Conservation (phyloP, 2,329 filamentous ascomycete species). For the Ophiognomonia clavigignenti-juglandacearum region DNA sequence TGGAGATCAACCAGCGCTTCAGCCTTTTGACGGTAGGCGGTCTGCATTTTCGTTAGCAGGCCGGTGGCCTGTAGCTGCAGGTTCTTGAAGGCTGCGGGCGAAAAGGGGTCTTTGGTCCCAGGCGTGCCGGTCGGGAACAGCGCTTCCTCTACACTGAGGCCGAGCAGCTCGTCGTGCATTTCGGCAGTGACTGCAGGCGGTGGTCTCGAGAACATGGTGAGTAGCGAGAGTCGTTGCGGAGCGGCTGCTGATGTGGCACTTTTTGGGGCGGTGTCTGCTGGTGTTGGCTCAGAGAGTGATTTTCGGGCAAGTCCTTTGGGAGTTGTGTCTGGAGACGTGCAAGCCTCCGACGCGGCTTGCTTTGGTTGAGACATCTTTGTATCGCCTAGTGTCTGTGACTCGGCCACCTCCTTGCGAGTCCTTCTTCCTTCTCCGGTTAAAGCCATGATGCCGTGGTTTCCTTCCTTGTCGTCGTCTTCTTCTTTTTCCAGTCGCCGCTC, state of each 20-base stretch:
- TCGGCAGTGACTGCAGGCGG: conserved; percentile 18
- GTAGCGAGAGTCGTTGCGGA: conserved; percentile 26
- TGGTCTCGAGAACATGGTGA: conserved; percentile 21
- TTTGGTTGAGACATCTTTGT: conserved; percentile 3
- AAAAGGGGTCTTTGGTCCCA: conserved; percentile 45
- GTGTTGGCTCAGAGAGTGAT: conserved; percentile 20
- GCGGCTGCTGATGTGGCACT: conserved; percentile 7
- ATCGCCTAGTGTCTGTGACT: conserved; percentile 6
- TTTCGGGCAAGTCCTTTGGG: conserved; percentile 24
- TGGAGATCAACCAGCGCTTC: conserved; percentile 44
- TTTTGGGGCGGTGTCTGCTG: conserved; percentile 9
- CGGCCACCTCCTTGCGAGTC: conserved; percentile 20
- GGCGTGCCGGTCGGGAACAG: conserved; percentile 45
- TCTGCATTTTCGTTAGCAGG: conserved; percentile 51
- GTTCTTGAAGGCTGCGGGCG: conserved; percentile 56
- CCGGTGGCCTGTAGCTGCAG: conserved; percentile 54
- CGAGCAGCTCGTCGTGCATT: conserved; percentile 49
- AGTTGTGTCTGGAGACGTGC: conserved; percentile 26
- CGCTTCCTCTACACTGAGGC: conserved; percentile 49
- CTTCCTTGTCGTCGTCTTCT: conserved; percentile 18
- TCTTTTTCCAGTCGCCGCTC: neutral
- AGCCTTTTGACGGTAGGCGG: conserved; percentile 51
- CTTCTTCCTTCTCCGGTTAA: conserved; percentile 36
- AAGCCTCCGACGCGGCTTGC: conserved; percentile 10
- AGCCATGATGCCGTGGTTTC: conserved; percentile 32